Percentiles rank a stretch among this genome's conserved stretches.
These are phyloP conservation scores for Drosera spatulata DNA, from an alignment of 179 eudicot species.

Conservation along the genomic window DNA sequence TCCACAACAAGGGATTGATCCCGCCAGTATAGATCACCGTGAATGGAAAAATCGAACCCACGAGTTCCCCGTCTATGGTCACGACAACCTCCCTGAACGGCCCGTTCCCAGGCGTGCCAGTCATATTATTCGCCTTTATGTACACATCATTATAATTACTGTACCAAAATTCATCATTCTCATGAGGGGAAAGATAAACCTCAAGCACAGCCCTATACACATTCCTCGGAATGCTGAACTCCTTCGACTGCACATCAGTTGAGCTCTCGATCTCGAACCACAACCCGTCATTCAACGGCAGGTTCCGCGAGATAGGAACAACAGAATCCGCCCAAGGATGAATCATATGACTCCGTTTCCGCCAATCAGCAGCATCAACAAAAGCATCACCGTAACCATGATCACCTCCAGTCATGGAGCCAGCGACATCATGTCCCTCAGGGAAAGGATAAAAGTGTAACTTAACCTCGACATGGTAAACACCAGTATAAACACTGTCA, in stretches of 20 bases:
- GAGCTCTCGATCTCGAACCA: constrained; percentile 76
- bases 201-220: constrained; percentile 79
- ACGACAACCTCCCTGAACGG: constrained; percentile 86
- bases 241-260: constrained; percentile 33
- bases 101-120: constrained; percentile 52
- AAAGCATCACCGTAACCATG: neutral
- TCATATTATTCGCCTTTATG: constrained; percentile 44
- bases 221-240: constrained; percentile 52
- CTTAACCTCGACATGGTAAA: constrained; percentile 71
- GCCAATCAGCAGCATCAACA: neutral
- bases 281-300: constrained; percentile 75
- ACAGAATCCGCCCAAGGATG: constrained; percentile 53
- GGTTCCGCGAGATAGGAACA: constrained; percentile 59
- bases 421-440: neutral
- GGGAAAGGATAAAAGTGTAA: constrained; percentile 58
- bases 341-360: neutral
- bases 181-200: constrained; percentile 85
- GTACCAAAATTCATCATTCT: constrained; percentile 86
- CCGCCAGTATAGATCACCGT: constrained; percentile 91
- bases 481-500: constrained; percentile 64
- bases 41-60: constrained; percentile 86
- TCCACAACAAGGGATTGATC: constrained; percentile 83
- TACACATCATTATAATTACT: constrained; percentile 59
- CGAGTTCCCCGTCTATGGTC: constrained; percentile 43
- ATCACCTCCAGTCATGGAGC: neutral